phyloP scores from a whole-genome alignment of 2,329 filamentous ascomycete species.

The Trichoderma citrinoviride region DNA sequence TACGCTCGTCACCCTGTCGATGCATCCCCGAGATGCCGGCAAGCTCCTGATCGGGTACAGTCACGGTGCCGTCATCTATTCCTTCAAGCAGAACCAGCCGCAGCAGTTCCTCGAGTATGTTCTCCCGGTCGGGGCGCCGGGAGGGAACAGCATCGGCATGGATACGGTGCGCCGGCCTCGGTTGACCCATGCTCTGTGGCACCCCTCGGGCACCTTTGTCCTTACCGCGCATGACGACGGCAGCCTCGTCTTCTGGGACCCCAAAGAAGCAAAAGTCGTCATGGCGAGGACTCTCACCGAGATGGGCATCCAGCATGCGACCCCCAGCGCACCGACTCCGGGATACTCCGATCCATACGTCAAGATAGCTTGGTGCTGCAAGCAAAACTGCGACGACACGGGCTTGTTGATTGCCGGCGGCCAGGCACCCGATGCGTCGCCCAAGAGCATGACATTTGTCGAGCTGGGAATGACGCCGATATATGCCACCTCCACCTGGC shows the following conservation, averaged over 20 bases:
- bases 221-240: constrained; percentile 86
- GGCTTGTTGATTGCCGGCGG: constrained; percentile 85
- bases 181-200: constrained; percentile 84
- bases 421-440: constrained; percentile 60
- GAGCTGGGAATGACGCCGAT: constrained; percentile 86
- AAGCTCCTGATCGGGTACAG: constrained; percentile 88
- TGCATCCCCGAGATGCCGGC: constrained; percentile 91
- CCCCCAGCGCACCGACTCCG: constrained; percentile 49
- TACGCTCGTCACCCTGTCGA: constrained; percentile 70
- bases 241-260: constrained; percentile 91
- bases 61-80: constrained; percentile 84
- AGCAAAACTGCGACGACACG: constrained; percentile 90
- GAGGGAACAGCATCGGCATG: constrained; percentile 66
- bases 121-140: constrained; percentile 76
- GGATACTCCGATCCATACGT: constrained; percentile 70
- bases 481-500: constrained; percentile 90
- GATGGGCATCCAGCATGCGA: constrained; percentile 68
- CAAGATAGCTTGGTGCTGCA: constrained; percentile 88
- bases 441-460: constrained; percentile 81
- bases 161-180: constrained; percentile 66
- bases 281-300: constrained; percentile 79
- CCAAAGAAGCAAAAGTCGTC: constrained; percentile 80
- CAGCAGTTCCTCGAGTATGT: constrained; percentile 80
- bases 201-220: constrained; percentile 89
- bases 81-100: constrained; percentile 85